phyloP scores from a whole-genome alignment of 495 filamentous ascomycete genomes.

The Neurospora sp. region DNA sequence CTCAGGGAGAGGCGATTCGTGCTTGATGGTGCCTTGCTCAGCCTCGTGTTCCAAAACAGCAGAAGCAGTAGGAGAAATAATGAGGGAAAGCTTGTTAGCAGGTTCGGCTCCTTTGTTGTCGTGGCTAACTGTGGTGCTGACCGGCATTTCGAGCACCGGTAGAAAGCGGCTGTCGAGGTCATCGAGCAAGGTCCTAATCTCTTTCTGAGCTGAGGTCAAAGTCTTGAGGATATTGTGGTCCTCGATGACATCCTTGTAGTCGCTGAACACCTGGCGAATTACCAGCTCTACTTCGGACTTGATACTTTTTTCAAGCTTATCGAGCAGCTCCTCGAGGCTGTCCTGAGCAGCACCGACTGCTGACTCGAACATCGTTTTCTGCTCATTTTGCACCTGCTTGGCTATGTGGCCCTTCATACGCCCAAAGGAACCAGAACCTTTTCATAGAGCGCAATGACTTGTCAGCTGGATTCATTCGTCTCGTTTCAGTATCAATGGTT shows the following conservation, averaged over 20 bases:
- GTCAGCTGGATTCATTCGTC: not conserved
- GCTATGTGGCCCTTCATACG: slow-evolving; percentile 42
- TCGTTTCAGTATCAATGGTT: not conserved
- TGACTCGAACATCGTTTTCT: slow-evolving; percentile 35
- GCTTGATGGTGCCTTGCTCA: not conserved
- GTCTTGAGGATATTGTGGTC: slow-evolving; percentile 9
- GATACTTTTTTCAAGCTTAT: slow-evolving; percentile 10
- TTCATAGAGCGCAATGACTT: not conserved
- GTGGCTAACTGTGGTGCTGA: not conserved
- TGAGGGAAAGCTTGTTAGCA: not conserved
- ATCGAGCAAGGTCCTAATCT: not conserved
- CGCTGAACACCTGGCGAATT: slow-evolving; percentile 7
- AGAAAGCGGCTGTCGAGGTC: slow-evolving; percentile 3
- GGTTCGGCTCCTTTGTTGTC: not conserved
- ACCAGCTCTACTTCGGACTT: not conserved
- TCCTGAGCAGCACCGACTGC: slow-evolving; percentile 26
- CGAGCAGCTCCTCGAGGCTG: slow-evolving; percentile 24
- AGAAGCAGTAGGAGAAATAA: not conserved
- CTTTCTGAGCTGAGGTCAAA: not conserved
- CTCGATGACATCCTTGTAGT: slow-evolving; percentile 31
- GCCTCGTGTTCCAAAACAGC: not conserved
- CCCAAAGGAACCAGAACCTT: slow-evolving; percentile 34
- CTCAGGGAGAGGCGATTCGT: not conserved
- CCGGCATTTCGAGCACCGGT: not conserved
- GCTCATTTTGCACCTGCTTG: slow-evolving; percentile 27